phyloP scores from a whole-genome alignment of 805 yeast species.

The Metschnikowia rubicola region DNA sequence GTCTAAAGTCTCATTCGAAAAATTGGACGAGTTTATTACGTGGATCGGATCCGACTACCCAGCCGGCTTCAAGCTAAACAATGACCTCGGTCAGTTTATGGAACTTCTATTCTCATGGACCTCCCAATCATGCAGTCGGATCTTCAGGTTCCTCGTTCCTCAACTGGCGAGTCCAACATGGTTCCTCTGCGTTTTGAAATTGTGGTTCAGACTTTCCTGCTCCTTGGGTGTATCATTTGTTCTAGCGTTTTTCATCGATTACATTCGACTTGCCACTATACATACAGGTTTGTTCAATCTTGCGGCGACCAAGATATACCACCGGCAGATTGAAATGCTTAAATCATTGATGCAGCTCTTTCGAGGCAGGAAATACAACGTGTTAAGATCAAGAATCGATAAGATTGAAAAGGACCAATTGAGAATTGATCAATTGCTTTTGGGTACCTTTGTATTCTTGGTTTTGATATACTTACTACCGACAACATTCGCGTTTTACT shows the following conservation, averaged over 20 bases:
- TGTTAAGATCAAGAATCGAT: conserved; percentile 81
- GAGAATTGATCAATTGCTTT: conserved; percentile 77
- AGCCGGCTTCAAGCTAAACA: conserved; percentile 88
- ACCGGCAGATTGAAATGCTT: conserved; percentile 66
- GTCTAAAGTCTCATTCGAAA: conserved; percentile 26
- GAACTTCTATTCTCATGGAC: conserved; percentile 89
- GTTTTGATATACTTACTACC: conserved; percentile 77
- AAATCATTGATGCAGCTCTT: conserved; percentile 78
- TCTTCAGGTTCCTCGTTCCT: conserved; percentile 6
- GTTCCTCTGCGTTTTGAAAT: conserved; percentile 3
- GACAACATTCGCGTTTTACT: conserved; percentile 81
- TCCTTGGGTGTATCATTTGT: conserved; percentile 66
- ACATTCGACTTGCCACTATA: conserved; percentile 56
- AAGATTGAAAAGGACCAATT: conserved; percentile 56
- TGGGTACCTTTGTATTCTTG: conserved; percentile 87
- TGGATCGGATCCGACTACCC: conserved; percentile 84
- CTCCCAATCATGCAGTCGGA: conserved; percentile 56
- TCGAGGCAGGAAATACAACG: conserved; percentile 84
- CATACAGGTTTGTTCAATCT: conserved; percentile 77
- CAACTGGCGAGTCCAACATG: not conserved
- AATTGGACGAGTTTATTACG: conserved; percentile 46
- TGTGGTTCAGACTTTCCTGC: conserved; percentile 18
- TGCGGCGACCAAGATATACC: conserved; percentile 74
- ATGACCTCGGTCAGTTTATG: conserved; percentile 77
- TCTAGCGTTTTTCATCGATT: conserved; percentile 63